A percentile compares a stretch with the other conserved stretches of the same genome.
Conservation (phyloP, 2,329 filamentous ascomycete genomes). For the Phoma sp. region DNA sequence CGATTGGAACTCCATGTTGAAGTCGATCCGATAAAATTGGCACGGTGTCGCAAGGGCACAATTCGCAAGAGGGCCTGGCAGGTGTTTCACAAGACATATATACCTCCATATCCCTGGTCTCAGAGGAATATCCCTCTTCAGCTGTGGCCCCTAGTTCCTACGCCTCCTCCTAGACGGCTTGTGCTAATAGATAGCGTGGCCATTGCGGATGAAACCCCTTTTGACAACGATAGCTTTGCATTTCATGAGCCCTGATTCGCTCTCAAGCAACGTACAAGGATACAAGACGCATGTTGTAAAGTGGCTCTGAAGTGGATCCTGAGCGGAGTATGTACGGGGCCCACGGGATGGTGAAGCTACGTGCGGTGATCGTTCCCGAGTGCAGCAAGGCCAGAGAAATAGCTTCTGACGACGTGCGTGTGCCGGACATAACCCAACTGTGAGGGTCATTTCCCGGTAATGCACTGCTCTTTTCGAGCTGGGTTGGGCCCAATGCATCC, state of each 20-base stretch:
- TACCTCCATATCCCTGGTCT: conserved; percentile 8
- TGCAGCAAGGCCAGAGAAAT: background rate
- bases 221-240: conserved; percentile 5
- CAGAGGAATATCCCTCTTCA: conserved; percentile 11
- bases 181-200: conserved; percentile 11
- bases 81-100: conserved; percentile 24
- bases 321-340: background rate
- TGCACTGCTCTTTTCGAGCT: background rate
- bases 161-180: background rate
- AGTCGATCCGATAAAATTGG: conserved; percentile 1
- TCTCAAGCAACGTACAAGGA: background rate
- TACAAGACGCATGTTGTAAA: conserved; percentile 4
- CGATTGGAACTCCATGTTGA: conserved; percentile 28
- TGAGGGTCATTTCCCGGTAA: background rate
- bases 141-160: conserved; percentile 6
- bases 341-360: background rate
- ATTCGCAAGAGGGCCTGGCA: conserved; percentile 6
- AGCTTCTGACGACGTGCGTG: background rate
- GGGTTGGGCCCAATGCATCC: background rate
- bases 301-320: conserved; percentile 8
- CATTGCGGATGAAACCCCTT: conserved; percentile 5
- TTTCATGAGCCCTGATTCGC: conserved; percentile 7
- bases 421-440: background rate
- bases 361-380: conserved; percentile 5
- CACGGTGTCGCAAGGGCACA: conserved; percentile 7